phyloP scores from a whole-genome alignment of 495 filamentous ascomycete genomes.

The Neurospora cerealis region DNA sequence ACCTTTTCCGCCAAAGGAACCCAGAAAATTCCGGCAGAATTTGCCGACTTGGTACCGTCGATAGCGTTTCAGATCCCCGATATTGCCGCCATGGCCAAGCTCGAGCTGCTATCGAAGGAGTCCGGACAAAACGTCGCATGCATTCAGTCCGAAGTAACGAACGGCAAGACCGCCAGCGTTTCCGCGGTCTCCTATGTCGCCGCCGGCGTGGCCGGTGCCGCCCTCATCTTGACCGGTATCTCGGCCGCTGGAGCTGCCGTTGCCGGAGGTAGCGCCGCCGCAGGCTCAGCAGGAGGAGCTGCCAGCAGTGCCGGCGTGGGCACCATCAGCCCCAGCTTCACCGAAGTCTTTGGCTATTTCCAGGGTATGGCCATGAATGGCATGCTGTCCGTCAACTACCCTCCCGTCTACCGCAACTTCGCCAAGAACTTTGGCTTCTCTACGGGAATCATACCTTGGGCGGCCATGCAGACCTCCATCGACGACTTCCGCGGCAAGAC shows the following conservation, averaged over 20 bases:
- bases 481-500: slow-evolving; percentile 73
- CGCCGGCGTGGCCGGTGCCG: slow-evolving; percentile 77
- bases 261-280: slow-evolving; percentile 32
- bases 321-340: slow-evolving; percentile 72
- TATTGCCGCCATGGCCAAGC: slow-evolving; percentile 74
- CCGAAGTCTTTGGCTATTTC: slow-evolving; percentile 81
- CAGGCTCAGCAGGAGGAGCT: slow-evolving; percentile 17
- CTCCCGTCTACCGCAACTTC: slow-evolving; percentile 77
- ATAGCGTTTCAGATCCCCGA: slow-evolving; percentile 91
- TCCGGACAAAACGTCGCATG: slow-evolving; percentile 62
- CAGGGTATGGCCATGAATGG: slow-evolving; percentile 91
- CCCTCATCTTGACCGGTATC: slow-evolving; percentile 63
- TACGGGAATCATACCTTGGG: slow-evolving; percentile 76
- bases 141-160: slow-evolving; percentile 68
- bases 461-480: slow-evolving; percentile 66
- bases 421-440: slow-evolving; percentile 90
- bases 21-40: slow-evolving; percentile 57
- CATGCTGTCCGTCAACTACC: slow-evolving; percentile 86
- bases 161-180: slow-evolving; percentile 71
- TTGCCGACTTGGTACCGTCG: slow-evolving; percentile 65
- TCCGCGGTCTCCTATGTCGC: slow-evolving; percentile 77
- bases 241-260: slow-evolving; percentile 57
- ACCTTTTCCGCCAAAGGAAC: slow-evolving; percentile 61
- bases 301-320: slow-evolving; percentile 51
- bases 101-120: slow-evolving; percentile 56